phyloP scores from a whole-genome alignment of 257 asterid genomes.

The Gentiana macrophylla region DNA sequence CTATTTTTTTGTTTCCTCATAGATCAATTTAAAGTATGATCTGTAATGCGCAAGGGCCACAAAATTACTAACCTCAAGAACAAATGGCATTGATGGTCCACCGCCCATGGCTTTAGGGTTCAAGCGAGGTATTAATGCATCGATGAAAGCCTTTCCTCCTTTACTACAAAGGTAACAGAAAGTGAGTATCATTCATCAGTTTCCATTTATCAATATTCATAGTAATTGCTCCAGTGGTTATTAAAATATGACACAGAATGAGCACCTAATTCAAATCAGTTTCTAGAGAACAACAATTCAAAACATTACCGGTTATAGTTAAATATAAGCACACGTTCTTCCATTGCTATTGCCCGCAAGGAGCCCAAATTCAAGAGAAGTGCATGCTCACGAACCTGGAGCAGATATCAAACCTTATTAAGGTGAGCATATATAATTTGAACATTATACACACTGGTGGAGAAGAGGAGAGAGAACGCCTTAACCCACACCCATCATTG shows the following conservation, averaged over 20 bases:
- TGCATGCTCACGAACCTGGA: slow-evolving; percentile 88
- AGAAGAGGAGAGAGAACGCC: too few relatives aligned
- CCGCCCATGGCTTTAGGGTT: slow-evolving; percentile 61
- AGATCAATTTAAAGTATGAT: too few relatives aligned
- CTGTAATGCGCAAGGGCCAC: too few relatives aligned
- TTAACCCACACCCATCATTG: too few relatives aligned
- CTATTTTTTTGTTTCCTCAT: too few relatives aligned
- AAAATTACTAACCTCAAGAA: slow-evolving; percentile 61
- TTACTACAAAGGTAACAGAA: slow-evolving; percentile 33
- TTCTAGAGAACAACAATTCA: neutral
- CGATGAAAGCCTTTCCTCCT: slow-evolving; percentile 96
- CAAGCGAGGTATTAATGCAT: slow-evolving; percentile 79
- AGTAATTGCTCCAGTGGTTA: neutral
- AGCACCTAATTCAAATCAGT: neutral
- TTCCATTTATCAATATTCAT: neutral
- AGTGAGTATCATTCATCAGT: neutral
- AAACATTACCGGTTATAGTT: slow-evolving; percentile 77
- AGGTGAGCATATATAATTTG: neutral
- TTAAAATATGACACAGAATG: slow-evolving; percentile 1
- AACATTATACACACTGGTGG: too few relatives aligned
- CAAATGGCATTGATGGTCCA: slow-evolving; percentile 92
- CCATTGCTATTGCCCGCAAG: slow-evolving; percentile 84
- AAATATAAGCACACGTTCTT: slow-evolving; percentile 76
- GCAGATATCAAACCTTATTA: slow-evolving; percentile 5
- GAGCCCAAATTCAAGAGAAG: slow-evolving; percentile 91